Evolutionary conservation across 495 filamentous ascomycete species (phyloP).

Genomic region (Eremomyces bilateralis): DNA sequence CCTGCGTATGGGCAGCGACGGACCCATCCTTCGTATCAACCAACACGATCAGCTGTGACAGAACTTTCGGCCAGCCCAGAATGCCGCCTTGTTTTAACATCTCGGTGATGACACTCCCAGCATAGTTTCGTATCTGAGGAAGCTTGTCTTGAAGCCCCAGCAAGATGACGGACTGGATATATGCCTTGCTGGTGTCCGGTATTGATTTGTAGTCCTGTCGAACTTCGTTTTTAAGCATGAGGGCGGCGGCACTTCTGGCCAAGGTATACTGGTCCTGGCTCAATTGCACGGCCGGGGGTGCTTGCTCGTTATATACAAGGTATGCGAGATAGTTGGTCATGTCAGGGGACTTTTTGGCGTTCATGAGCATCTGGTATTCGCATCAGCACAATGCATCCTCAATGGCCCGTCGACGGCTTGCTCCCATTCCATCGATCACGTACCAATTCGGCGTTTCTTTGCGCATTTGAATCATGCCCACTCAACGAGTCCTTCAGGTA

Average conservation of each 20-base stretch:
- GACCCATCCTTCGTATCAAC: slow-evolving; percentile 52
- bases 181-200: slow-evolving; percentile 40
- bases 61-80: slow-evolving; percentile 72
- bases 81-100: slow-evolving; percentile 67
- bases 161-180: slow-evolving; percentile 59
- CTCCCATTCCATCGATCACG: no score
- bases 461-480: slow-evolving; percentile 47
- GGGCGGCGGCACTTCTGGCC: slow-evolving; percentile 65
- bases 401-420: no score
- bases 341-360: slow-evolving; percentile 77
- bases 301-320: slow-evolving; percentile 51
- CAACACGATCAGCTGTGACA: slow-evolving; percentile 57
- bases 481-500: slow-evolving; percentile 86
- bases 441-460: slow-evolving; percentile 60
- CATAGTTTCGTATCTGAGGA: slow-evolving; percentile 62
- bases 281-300: slow-evolving; percentile 35
- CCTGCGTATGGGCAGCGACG: slow-evolving; percentile 47
- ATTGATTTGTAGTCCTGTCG: slow-evolving; percentile 47
- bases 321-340: slow-evolving; percentile 95
- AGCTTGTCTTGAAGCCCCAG: slow-evolving; percentile 62
- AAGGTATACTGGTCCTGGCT: slow-evolving; percentile 37
- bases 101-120: slow-evolving; percentile 92
- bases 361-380: slow-evolving; percentile 80
- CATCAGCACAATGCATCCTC: no score
- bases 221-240: slow-evolving; percentile 92